Evolutionary conservation across 2,329 filamentous ascomycete genomes (phyloP).

Genomic region (Paramyrothecium sp.): DNA sequence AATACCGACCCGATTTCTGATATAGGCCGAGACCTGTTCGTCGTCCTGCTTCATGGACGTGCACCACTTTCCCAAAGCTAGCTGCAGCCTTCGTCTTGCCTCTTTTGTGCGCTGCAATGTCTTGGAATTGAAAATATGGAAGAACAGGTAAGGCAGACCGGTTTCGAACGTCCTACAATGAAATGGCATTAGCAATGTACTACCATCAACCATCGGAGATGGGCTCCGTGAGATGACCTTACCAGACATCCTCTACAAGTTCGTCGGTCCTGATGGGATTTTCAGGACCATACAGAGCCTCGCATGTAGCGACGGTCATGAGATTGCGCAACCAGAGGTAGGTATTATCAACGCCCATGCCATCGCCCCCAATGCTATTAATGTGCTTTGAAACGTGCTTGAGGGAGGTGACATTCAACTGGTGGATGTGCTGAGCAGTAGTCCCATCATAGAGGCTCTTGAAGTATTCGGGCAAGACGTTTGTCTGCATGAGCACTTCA

Average conservation of each 20-base stretch:
- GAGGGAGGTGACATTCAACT: slow-evolving; percentile 33
- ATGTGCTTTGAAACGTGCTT: slow-evolving; percentile 27
- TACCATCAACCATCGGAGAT: too few relatives aligned
- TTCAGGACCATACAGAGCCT: slow-evolving; percentile 34
- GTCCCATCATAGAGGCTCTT: slow-evolving; percentile 31
- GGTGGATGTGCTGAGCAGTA: slow-evolving; percentile 26
- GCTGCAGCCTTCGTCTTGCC: neutral
- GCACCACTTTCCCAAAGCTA: too few relatives aligned
- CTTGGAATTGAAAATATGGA: too few relatives aligned
- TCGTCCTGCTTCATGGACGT: too few relatives aligned
- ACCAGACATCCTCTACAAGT: slow-evolving; percentile 36
- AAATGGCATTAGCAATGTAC: too few relatives aligned
- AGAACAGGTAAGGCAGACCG: too few relatives aligned
- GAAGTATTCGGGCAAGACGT: slow-evolving; percentile 32
- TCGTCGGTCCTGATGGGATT: slow-evolving; percentile 31
- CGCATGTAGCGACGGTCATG: slow-evolving; percentile 24
- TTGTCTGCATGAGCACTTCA: slow-evolving; percentile 13
- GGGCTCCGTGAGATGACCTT: too few relatives aligned
- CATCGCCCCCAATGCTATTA: slow-evolving; percentile 14
- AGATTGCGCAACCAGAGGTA: slow-evolving; percentile 34
- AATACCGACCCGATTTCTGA: slow-evolving; percentile 20
- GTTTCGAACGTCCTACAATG: too few relatives aligned
- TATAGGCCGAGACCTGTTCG: neutral
- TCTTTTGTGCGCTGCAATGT: neutral
- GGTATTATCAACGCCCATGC: slow-evolving; percentile 10